Evolutionary conservation across 164 flowering plant genomes (phyloP).

Genomic region (Macadamia integrifolia): DNA sequence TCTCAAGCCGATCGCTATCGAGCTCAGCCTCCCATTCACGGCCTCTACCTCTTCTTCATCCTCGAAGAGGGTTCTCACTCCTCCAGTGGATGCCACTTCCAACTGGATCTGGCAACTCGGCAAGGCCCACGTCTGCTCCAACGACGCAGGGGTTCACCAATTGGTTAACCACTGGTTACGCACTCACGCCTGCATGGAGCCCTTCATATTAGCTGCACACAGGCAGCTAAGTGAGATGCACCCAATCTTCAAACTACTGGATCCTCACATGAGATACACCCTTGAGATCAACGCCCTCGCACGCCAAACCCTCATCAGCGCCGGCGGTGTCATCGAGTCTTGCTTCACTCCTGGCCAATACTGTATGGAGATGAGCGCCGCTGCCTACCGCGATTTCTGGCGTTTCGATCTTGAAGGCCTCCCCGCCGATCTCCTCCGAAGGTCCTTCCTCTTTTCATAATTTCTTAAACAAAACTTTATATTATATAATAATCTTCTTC

Average conservation of each 20-base stretch:
- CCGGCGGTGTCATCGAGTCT: slow-evolving; percentile 83
- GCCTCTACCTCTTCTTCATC: slow-evolving; percentile 21
- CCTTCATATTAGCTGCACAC: slow-evolving; percentile 86
- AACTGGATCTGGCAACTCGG: slow-evolving; percentile 89
- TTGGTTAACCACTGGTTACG: slow-evolving; percentile 89
- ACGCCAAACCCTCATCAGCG: slow-evolving; percentile 68
- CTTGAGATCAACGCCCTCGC: slow-evolving; percentile 82
- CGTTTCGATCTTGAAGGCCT: slow-evolving; percentile 86
- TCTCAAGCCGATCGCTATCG: slow-evolving; percentile 87
- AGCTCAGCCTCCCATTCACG: slow-evolving; percentile 63
- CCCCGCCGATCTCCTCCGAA: slow-evolving; percentile 82
- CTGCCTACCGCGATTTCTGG: slow-evolving; percentile 61
- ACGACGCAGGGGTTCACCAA: slow-evolving; percentile 93
- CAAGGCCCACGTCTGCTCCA: slow-evolving; percentile 86
- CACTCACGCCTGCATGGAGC: slow-evolving; percentile 82
- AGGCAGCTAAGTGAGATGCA: slow-evolving; percentile 92
- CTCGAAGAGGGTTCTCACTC: slow-evolving; percentile 65
- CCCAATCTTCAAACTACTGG: slow-evolving; percentile 85
- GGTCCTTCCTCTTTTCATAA: slow-evolving; percentile 29
- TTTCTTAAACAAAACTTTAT: not conserved
- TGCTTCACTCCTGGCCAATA: slow-evolving; percentile 84
- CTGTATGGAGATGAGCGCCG: slow-evolving; percentile 84
- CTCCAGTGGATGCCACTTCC: slow-evolving; percentile 62
- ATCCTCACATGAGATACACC: slow-evolving; percentile 97
- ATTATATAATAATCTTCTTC: too few species aligned